Evolutionary conservation across 805 yeast genomes (phyloP).

Genomic region (Metschnikowia cerradonensis): DNA sequence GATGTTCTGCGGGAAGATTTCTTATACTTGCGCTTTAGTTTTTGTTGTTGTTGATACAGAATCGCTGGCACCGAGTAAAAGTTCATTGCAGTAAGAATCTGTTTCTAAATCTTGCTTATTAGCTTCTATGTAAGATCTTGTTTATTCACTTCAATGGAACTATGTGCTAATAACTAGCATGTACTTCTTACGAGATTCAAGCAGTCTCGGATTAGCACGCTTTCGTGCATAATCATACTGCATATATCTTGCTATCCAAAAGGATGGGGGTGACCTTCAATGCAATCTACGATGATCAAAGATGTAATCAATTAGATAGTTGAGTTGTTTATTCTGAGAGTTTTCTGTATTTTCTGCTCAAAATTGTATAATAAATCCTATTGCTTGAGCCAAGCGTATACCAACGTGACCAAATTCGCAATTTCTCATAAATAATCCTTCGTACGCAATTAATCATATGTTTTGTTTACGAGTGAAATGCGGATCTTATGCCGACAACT

Average conservation of each 20-base stretch:
- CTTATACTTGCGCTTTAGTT: conserved; percentile 19
- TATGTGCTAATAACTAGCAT: not conserved
- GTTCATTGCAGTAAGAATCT: conserved; percentile 25
- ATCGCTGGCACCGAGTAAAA: conserved; percentile 38
- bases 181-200: not conserved
- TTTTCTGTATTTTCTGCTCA: too few species aligned
- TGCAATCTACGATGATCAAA: not conserved
- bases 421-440: too few species aligned
- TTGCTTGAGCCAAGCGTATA: too few species aligned
- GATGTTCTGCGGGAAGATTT: conserved; percentile 5
- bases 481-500: too few species aligned
- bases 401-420: too few species aligned
- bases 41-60: conserved; percentile 40
- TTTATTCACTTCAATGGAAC: not conserved
- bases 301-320: not conserved
- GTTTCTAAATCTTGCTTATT: not conserved
- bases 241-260: not conserved
- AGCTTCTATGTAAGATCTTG: not conserved
- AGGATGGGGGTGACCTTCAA: not conserved
- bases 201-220: not conserved
- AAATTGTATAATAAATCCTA: too few species aligned
- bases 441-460: too few species aligned
- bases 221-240: not conserved
- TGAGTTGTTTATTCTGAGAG: too few species aligned
- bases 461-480: too few species aligned